Evolutionary conservation across 2,329 filamentous ascomycete species (phyloP), one percentile per base, ranked within the genome.

Genomic region (Byssoonygena ceratinophila): DNA sequence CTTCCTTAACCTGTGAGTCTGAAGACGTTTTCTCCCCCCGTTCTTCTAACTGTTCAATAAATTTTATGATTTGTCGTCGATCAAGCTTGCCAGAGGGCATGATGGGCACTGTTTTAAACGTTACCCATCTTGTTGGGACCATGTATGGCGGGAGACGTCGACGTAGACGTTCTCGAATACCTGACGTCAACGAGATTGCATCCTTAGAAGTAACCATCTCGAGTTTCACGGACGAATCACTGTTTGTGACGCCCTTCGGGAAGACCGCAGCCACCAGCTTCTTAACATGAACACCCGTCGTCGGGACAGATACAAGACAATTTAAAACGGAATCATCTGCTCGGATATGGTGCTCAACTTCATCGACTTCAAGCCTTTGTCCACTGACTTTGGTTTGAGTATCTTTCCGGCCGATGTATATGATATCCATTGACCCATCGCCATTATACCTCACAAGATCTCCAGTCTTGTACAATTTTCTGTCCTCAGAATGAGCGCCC

Each of bases 311-410:
- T 11, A 56, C 52, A 23, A 56, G 34, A 27, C 44, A 48, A 27
- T 56, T 47, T 8, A 44, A 45, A 20, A 56, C 52, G 29, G 34
- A 41, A 11, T 39, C 31, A 22, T 56, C 54, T 4, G 54, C 29
- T 23, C 54, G 37, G 14, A 64, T 34, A 31, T 60, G 58, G 41
- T 59, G 55, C 45, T 65, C 62, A 29, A 64, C 56, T 50, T 65
- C 63, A 0, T 56, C 58, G 1, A 64, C 53, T 51, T 65, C 63
- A 7, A 65, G 54, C 14, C 63, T 52, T 34, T 63, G 60, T 8
- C 62, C 63, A 12, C 57, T 59, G 29, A 64, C 25, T 46, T 64
- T 65, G n/a, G 61, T 56, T 48, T 65, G 63, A 2, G 55, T 59
- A 55, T 64, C 63, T 31, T 59, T 63, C 7, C 63, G 57, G 4